Conservation (phyloP, 176 grass and related monocot genomes). For the Raddia guianensis region DNA sequence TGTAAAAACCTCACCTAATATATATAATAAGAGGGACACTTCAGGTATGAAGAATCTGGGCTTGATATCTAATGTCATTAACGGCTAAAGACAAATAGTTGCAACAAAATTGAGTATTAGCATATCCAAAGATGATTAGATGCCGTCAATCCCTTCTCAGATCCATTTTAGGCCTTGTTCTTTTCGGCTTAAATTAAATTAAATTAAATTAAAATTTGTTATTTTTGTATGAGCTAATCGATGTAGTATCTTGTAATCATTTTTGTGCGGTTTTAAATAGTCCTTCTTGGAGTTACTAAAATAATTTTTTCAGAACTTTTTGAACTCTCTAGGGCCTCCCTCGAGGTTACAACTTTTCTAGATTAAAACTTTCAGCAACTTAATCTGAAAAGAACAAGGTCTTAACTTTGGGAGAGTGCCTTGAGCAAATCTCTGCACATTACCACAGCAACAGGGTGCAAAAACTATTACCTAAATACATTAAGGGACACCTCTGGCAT, state of each 20-base stretch:
- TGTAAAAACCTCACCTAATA: slow-evolving; percentile 8
- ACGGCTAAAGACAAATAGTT: not conserved
- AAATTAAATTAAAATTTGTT: too few species aligned
- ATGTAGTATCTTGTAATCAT: too few species aligned
- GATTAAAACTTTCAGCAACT: too few species aligned
- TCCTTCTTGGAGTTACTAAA: too few species aligned
- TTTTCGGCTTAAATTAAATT: too few species aligned
- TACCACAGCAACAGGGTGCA: not conserved
- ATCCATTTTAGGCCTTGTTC: too few species aligned
- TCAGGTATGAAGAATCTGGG: not conserved
- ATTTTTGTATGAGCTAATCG: too few species aligned
- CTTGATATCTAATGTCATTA: not conserved
- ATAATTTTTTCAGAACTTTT: too few species aligned
- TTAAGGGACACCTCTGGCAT: not conserved
- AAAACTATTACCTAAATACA: not conserved
- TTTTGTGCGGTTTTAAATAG: too few species aligned
- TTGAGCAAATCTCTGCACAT: slow-evolving; percentile 79
- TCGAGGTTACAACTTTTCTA: too few species aligned
- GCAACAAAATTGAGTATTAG: not conserved
- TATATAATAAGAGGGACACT: not conserved
- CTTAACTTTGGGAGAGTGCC: slow-evolving; percentile 74
- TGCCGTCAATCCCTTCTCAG: not conserved
- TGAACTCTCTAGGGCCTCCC: too few species aligned
- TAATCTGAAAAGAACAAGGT: too few species aligned
- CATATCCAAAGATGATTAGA: not conserved